Evolutionary conservation across 2,329 filamentous ascomycete species (phyloP).

Genomic region (Cryphonectria nitschkei): DNA sequence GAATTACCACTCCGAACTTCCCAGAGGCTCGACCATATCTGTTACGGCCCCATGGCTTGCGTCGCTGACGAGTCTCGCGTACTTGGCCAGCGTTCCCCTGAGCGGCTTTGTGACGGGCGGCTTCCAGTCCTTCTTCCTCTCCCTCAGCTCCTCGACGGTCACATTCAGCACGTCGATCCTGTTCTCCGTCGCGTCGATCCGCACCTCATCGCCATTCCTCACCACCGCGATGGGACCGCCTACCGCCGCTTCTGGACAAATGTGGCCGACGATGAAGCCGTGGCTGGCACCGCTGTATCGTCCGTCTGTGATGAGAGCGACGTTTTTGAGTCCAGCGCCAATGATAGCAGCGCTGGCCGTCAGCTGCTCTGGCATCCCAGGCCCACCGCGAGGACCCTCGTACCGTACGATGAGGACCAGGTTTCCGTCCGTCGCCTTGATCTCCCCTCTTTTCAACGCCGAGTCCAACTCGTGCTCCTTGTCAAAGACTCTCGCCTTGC

Average conservation of each 20-base stretch:
- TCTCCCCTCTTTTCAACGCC: conserved; percentile 74
- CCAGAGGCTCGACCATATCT: conserved; percentile 41
- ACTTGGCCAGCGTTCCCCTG: conserved; percentile 72
- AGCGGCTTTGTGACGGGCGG: conserved; percentile 61
- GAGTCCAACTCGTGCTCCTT: conserved; percentile 80
- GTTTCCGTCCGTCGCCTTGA: conserved; percentile 86
- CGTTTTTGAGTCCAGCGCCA: conserved; percentile 81
- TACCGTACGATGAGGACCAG: conserved; percentile 90
- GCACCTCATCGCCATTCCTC: conserved; percentile 77
- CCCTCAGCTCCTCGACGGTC: conserved; percentile 70
- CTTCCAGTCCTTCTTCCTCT: conserved; percentile 63
- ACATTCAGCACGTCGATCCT: conserved; percentile 69
- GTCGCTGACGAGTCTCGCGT: conserved; percentile 62
- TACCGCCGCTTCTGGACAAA: conserved; percentile 84
- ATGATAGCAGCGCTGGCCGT: conserved; percentile 90
- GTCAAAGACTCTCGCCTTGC: conserved; percentile 81
- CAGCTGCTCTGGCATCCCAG: conserved; percentile 93
- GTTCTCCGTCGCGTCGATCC: conserved; percentile 79
- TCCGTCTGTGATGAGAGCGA: conserved; percentile 74
- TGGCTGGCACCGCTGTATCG: conserved; percentile 82
- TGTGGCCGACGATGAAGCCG: conserved; percentile 86
- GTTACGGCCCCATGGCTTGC: conserved; percentile 64
- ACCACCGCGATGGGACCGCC: conserved; percentile 85
- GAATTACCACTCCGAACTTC: conserved; percentile 29
- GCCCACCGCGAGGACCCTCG: conserved; percentile 90